Conservation (phyloP, 352 stramenopile species). For the Phytophthora pistaciae region DNA sequence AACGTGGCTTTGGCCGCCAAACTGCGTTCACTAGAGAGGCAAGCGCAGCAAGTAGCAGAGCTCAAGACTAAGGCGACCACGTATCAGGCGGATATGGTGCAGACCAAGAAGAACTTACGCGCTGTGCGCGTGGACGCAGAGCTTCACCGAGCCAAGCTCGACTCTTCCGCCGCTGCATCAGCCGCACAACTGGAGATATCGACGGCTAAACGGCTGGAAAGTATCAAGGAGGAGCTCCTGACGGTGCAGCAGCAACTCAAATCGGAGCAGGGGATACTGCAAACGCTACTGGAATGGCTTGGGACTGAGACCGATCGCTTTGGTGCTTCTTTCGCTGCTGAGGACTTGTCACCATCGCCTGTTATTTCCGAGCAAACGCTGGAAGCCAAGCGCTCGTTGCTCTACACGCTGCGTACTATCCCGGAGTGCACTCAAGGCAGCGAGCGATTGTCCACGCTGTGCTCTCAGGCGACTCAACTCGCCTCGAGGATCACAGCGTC, state of each 20-base stretch:
- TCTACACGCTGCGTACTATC: slow-evolving; percentile 37
- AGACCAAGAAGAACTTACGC: slow-evolving; percentile 57
- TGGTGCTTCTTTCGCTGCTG: slow-evolving; percentile 29
- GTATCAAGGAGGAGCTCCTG: slow-evolving; percentile 50
- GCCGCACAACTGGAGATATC: slow-evolving; percentile 15
- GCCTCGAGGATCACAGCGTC: slow-evolving; percentile 59
- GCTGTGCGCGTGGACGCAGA: slow-evolving; percentile 51
- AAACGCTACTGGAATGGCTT: slow-evolving; percentile 61
- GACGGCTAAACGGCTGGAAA: slow-evolving; percentile 41
- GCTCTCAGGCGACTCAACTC: slow-evolving; percentile 53
- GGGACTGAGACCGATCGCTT: slow-evolving; percentile 58
- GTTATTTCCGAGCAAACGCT: slow-evolving; percentile 25
- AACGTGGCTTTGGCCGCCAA: slow-evolving; percentile 55
- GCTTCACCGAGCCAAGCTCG: slow-evolving; percentile 44
- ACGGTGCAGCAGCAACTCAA: slow-evolving; percentile 59
- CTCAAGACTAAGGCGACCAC: slow-evolving; percentile 43
- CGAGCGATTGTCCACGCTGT: slow-evolving; percentile 54
- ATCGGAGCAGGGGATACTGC: slow-evolving; percentile 48
- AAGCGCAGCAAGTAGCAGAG: slow-evolving; percentile 51
- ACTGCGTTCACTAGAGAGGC: slow-evolving; percentile 45
- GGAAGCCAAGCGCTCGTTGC: slow-evolving; percentile 30
- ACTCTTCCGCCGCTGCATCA: neutral
- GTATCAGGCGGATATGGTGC: slow-evolving; percentile 47
- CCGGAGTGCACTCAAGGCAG: slow-evolving; percentile 59
- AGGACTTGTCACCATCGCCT: slow-evolving; percentile 15